Conservation (phyloP, 176 grass and related monocot species). For the Carex scoparia region DNA sequence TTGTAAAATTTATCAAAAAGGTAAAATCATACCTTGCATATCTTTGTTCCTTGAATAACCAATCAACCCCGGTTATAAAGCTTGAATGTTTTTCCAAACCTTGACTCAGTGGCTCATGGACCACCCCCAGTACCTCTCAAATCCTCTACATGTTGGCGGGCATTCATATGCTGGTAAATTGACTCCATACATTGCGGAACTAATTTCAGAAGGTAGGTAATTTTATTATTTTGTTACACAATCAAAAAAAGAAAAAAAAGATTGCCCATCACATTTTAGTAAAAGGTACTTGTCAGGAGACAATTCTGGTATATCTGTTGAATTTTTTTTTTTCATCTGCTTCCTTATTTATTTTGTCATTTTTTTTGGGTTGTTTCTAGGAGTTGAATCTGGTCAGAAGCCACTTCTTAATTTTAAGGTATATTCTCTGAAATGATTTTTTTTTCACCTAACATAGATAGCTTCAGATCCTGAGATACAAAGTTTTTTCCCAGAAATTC, state of each 20-base stretch:
- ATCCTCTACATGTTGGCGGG: conserved; percentile 55
- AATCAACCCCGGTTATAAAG: background rate
- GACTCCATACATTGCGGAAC: conserved; percentile 28
- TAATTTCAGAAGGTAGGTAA: conserved; percentile 39
- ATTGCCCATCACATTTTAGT: too few relatives aligned
- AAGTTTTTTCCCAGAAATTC: background rate
- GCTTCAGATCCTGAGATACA: background rate
- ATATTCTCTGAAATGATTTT: background rate
- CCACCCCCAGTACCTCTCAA: conserved; percentile 30
- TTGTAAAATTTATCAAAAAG: background rate
- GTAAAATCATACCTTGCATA: background rate
- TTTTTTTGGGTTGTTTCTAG: background rate
- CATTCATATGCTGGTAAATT: conserved; percentile 53
- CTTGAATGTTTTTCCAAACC: background rate
- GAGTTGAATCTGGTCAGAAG: conserved; percentile 28
- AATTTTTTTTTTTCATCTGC: too few relatives aligned
- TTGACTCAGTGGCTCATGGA: conserved; percentile 42
- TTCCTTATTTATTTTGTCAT: background rate
- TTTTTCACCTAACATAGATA: background rate
- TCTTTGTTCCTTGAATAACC: background rate
- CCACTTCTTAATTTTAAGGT: conserved; percentile 35
- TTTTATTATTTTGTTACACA: background rate
- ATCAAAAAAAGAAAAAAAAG: background rate
- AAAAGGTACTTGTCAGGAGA: too few relatives aligned
- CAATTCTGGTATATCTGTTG: too few relatives aligned